Evolutionary conservation across 768 basidiomycete genomes (phyloP).

Genomic region (Lepiota subincarnata): DNA sequence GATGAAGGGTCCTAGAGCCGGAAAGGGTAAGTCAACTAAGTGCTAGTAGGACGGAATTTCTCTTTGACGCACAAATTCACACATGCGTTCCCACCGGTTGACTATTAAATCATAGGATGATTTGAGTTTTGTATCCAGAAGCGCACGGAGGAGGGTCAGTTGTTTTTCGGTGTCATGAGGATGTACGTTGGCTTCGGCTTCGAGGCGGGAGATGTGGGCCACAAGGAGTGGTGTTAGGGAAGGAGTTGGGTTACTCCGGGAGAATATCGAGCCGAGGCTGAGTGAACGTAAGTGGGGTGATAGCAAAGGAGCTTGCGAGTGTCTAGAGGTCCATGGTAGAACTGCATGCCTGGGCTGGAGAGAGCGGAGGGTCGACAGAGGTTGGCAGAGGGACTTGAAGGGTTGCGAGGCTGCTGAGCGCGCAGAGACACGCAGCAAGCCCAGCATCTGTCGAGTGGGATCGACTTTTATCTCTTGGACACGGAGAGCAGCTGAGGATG

Average conservation of each 20-base stretch:
- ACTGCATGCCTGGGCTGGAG: not conserved
- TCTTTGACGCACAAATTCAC: slow-evolving; percentile 65
- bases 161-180: slow-evolving; percentile 70
- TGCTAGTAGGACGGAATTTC: not conserved
- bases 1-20: slow-evolving; percentile 56
- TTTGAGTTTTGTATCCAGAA: slow-evolving; percentile 59
- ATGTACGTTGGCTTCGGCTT: slow-evolving; percentile 72
- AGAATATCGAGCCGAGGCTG: slow-evolving; percentile 43
- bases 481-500: not conserved
- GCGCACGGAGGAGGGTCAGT: slow-evolving; percentile 61
- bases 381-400: not conserved
- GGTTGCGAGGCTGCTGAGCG: slow-evolving; percentile 7
- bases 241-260: slow-evolving; percentile 39
- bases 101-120: slow-evolving; percentile 71
- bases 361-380: slow-evolving; percentile 5
- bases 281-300: slow-evolving; percentile 26
- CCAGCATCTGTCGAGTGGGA: slow-evolving; percentile 9
- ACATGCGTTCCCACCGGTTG: slow-evolving; percentile 78
- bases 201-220: slow-evolving; percentile 66
- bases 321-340: slow-evolving; percentile 10
- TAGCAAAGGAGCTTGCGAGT: slow-evolving; percentile 16
- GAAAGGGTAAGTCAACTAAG: slow-evolving; percentile 12
- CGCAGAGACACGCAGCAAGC: slow-evolving; percentile 10
- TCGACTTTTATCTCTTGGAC: not conserved
- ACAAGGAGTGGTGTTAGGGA: slow-evolving; percentile 62